These are phyloP conservation scores for Cercospora beticola DNA, from an alignment of 2,329 filamentous ascomycete species.

Conservation along the genomic window DNA sequence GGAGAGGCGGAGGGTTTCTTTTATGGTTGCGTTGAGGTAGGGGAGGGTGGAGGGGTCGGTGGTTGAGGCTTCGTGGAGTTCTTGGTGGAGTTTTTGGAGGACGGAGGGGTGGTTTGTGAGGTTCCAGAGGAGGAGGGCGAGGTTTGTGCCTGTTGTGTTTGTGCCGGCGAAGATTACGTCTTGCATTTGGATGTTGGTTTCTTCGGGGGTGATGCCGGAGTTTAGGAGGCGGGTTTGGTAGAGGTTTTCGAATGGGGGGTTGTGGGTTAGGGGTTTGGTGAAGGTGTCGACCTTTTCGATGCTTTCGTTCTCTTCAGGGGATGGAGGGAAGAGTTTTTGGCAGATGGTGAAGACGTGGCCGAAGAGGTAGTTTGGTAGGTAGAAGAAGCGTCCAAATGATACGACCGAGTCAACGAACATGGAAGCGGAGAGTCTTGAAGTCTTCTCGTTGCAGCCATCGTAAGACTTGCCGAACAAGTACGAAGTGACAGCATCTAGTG, in stretches of 20 bases:
- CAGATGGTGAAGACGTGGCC: no score
- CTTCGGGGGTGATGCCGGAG: no score
- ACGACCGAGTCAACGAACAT: no score
- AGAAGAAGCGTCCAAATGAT: no score
- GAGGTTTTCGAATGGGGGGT: no score
- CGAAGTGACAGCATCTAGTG: conserved; percentile 55
- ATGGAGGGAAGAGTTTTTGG: no score
- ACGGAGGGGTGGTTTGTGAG: not conserved
- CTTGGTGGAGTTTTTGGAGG: not conserved
- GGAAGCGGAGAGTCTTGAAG: no score
- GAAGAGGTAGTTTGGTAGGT: no score
- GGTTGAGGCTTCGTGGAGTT: not conserved
- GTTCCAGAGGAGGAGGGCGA: not conserved
- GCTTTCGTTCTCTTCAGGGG: no score
- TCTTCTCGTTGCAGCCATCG: conserved; percentile 43
- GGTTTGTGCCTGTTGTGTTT: not conserved
- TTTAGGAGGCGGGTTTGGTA: no score
- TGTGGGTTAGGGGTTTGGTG: no score
- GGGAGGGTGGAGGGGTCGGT: not conserved
- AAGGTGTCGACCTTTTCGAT: no score
- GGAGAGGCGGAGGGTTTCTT: not conserved
- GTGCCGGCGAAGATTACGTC: not conserved
- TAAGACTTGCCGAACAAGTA: conserved; percentile 57
- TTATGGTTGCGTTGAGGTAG: not conserved
- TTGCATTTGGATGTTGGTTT: not conserved